A percentile compares a stretch with the other conserved stretches of the same genome.
phyloP scores from a whole-genome alignment of 495 filamentous ascomycete genomes.

The Trypethelium eluteriae region DNA sequence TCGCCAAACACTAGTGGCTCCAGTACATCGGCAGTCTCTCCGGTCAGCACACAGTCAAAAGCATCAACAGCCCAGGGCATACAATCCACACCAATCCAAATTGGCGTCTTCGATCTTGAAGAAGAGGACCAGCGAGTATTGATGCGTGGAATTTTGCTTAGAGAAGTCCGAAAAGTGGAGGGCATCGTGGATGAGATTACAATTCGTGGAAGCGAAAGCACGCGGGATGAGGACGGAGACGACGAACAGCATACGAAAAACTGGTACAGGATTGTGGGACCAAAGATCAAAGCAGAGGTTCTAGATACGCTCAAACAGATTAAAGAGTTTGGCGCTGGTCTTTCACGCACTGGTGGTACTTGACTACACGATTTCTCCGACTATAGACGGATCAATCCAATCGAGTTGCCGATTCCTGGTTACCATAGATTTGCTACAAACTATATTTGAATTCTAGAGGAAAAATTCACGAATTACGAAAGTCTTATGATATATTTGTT shows the following conservation, averaged over 20 bases:
- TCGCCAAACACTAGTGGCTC: neutral
- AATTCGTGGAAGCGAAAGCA: neutral
- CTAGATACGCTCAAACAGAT: constrained; percentile 8
- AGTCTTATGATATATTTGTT: too few species aligned
- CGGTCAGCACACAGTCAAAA: neutral
- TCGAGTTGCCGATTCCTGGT: too few species aligned
- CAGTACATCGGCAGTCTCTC: neutral
- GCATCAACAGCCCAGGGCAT: constrained; percentile 14
- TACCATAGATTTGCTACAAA: too few species aligned
- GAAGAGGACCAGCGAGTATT: constrained; percentile 25
- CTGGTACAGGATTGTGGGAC: constrained; percentile 7
- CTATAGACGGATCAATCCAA: neutral
- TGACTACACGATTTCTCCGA: neutral
- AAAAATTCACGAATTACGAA: too few species aligned
- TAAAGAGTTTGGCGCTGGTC: constrained; percentile 10
- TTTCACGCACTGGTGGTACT: neutral
- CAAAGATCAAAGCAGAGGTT: constrained; percentile 8
- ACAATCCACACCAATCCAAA: constrained; percentile 21
- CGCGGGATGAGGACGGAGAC: neutral
- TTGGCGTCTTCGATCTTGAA: constrained; percentile 25
- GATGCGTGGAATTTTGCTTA: constrained; percentile 20
- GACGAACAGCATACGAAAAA: neutral
- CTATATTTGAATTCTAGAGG: too few species aligned
- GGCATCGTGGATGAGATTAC: constrained; percentile 8
- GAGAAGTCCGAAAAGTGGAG: constrained; percentile 24